Base-by-base conservation (phyloP, 169 alveolate species). In the Cryptosporidium meleagridis region DNA sequence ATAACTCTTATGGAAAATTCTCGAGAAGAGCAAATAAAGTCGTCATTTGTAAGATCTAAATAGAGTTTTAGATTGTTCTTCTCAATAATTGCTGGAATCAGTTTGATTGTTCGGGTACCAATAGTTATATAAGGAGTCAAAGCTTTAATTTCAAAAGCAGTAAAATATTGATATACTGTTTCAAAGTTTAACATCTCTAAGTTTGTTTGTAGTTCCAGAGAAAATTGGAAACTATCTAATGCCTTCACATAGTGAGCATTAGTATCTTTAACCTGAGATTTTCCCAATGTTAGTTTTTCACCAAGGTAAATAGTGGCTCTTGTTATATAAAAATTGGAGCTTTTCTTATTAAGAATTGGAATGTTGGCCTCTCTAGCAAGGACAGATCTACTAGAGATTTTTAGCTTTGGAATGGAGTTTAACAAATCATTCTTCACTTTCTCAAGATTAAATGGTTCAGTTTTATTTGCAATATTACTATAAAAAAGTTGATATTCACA, bases 11-110 rank as follows among this genome's bases (percentile, higher is more conserved):
- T 35, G 3, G 62, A 7, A 59, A 61, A 80, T n/a, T 80, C 75
- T 29, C 26, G 29, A 23, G 89, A 80, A n/a, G 89, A 41, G 55
- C 89, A 80, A 44, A 80, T 21, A 33, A 80, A 65, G 1, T 80
- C 51, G 21, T 80, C 69, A 18, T 80, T 65, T 26, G 69, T 65
- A 41, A 80, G 35, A 23, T 80, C 89, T n/a, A 80, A 1, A 37
- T 35, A 62, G 39, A 65, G 39, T 33, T 80, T 59, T 12, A 62
- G 33, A 41, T 29, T 3, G n/a, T 62, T 80, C 44, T 29, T 41
- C 18, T 62, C 73, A 6, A 61, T 29, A 10, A 80, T 37, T 26
- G 89, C 44, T 14, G 73, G 35, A 23, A 80, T 37, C 6, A 73
- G 53, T 16, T 73, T 55, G 39, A 62, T 80, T 7, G 80, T 58